Evolutionary conservation across 2,329 filamentous ascomycete genomes (phyloP).

Genomic region (Nemania sp.): DNA sequence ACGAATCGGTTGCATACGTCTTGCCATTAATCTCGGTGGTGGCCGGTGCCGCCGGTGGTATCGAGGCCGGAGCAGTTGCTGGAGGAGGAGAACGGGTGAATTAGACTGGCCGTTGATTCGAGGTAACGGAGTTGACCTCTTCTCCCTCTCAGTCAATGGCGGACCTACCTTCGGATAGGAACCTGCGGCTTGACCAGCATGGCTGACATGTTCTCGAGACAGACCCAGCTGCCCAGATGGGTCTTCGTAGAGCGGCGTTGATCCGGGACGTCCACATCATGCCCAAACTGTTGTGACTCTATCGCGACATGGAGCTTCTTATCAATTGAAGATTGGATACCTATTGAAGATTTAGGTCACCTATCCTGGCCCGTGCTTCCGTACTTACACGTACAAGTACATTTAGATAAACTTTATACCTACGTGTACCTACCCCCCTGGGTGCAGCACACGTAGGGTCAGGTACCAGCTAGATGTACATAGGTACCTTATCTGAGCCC

Average conservation of each 20-base stretch:
- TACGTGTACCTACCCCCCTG: background rate
- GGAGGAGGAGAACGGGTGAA: conserved; percentile 23
- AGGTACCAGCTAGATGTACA: too few species aligned
- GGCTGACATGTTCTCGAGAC: conserved; percentile 18
- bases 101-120: background rate
- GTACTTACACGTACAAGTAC: too few species aligned
- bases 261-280: conserved; percentile 39
- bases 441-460: too few species aligned
- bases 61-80: conserved; percentile 9
- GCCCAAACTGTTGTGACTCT: conserved; percentile 10
- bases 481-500: too few species aligned
- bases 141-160: too few species aligned
- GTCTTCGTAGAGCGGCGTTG: conserved; percentile 29
- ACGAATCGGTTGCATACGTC: conserved; percentile 71
- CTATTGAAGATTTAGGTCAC: conserved; percentile 3
- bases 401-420: too few species aligned
- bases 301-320: background rate
- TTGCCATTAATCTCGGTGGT: conserved; percentile 64
- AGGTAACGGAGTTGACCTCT: too few species aligned
- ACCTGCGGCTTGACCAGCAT: conserved; percentile 28
- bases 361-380: background rate
- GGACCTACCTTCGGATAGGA: conserved; percentile 35
- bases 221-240: conserved; percentile 20
- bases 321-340: background rate
- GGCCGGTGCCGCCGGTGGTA: conserved; percentile 16